Conservation (phyloP, 805 yeast genomes). For the Wickerhamomyces hampshirensis region DNA sequence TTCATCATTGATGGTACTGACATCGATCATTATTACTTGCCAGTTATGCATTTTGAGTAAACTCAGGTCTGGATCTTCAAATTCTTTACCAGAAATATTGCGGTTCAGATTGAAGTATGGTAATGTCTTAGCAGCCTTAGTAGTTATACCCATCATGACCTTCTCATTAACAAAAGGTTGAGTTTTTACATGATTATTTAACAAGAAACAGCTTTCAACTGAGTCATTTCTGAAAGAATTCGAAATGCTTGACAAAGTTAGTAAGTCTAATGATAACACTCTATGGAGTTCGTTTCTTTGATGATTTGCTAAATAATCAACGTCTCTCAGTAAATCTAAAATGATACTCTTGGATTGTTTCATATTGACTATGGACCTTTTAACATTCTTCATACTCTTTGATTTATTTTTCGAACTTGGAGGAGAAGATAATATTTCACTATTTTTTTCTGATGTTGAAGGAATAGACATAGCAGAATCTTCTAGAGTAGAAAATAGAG, state of each 20-base stretch:
- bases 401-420: constrained; percentile 11
- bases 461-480: constrained; percentile 49
- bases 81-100: not conserved
- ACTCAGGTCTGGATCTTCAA: constrained; percentile 6
- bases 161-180: constrained; percentile 25
- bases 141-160: constrained; percentile 16
- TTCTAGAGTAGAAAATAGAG: constrained; percentile 42
- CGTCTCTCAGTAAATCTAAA: constrained; percentile 12
- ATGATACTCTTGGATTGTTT: constrained; percentile 20
- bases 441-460: constrained; percentile 19
- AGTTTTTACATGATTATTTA: constrained; percentile 25
- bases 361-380: constrained; percentile 19
- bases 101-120: constrained; percentile 17
- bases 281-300: constrained; percentile 24
- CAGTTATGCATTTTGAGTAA: constrained; percentile 40
- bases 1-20: constrained; percentile 53
- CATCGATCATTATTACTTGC: constrained; percentile 57
- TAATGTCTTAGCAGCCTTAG: constrained; percentile 7
- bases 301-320: constrained; percentile 23
- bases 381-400: constrained; percentile 20
- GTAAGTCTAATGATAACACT: constrained; percentile 18
- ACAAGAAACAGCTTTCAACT: constrained; percentile 18
- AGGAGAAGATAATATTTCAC: constrained; percentile 1
- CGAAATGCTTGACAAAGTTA: constrained; percentile 25
- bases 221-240: constrained; percentile 15